Conservation (phyloP, 331 rosid species). For the Arachis monticola region DNA sequence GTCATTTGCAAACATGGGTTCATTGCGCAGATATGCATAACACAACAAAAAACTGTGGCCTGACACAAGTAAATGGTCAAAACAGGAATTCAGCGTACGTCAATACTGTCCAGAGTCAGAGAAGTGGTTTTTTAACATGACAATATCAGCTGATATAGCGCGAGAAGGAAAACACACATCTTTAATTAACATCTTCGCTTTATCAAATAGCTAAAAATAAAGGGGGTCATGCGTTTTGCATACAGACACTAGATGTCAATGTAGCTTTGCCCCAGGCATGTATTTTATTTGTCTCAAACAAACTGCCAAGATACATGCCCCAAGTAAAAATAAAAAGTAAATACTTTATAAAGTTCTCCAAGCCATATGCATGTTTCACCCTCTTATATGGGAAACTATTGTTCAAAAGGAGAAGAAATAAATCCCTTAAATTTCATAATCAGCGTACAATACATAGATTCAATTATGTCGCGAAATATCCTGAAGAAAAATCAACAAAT, state of each 20-base stretch:
- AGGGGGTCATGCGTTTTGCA: constrained; percentile 10
- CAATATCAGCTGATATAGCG: constrained; percentile 11
- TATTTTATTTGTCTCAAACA: constrained; percentile 14
- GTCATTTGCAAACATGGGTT: constrained; percentile 8
- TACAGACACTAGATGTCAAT: constrained; percentile 4
- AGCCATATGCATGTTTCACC: background rate
- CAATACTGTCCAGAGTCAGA: background rate
- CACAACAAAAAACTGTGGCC: background rate
- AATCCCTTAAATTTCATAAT: background rate
- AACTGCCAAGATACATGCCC: constrained; percentile 1
- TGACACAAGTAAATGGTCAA: constrained; percentile 5
- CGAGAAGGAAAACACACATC: constrained; percentile 20
- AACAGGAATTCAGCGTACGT: background rate
- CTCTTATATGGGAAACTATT: background rate
- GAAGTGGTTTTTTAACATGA: constrained; percentile 23
- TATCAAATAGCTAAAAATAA: background rate
- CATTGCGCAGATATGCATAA: background rate
- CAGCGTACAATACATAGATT: constrained; percentile 16
- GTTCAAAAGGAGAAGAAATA: background rate
- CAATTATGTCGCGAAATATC: constrained; percentile 9
- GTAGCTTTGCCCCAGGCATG: background rate
- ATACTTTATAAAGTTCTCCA: constrained; percentile 17
- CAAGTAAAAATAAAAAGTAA: background rate
- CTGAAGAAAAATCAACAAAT: constrained; percentile 18
- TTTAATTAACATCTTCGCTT: background rate